phyloP scores from a whole-genome alignment of 2,329 filamentous ascomycete genomes.

The Phaeomoniella chlamydospora region DNA sequence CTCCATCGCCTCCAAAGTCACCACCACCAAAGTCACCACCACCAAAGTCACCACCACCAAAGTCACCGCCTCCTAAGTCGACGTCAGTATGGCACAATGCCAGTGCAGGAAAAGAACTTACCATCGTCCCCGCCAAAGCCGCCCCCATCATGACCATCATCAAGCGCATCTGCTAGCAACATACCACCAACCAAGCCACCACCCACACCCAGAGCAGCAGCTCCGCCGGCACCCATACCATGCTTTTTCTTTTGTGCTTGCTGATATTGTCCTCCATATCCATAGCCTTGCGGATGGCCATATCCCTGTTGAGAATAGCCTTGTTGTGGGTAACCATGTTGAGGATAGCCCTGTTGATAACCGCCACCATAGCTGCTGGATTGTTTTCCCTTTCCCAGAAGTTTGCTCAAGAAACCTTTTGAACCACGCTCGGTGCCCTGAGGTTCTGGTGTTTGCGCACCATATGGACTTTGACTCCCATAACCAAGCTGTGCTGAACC shows the following conservation, averaged over 20 bases:
- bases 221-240: slow-evolving; percentile 56
- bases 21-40: slow-evolving; percentile 10
- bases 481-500: slow-evolving; percentile 2
- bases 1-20: slow-evolving; percentile 15
- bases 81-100: neutral
- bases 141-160: slow-evolving; percentile 39
- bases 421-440: slow-evolving; percentile 14
- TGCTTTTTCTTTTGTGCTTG: slow-evolving; percentile 27
- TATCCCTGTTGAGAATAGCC: slow-evolving; percentile 20
- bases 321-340: slow-evolving; percentile 18
- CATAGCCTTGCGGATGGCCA: slow-evolving; percentile 15
- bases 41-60: slow-evolving; percentile 18
- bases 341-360: slow-evolving; percentile 12
- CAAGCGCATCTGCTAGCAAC: slow-evolving; percentile 52
- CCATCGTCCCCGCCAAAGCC: slow-evolving; percentile 7
- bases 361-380: slow-evolving; percentile 5
- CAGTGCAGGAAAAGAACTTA: slow-evolving; percentile 1
- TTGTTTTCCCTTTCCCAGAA: slow-evolving; percentile 29
- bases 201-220: slow-evolving; percentile 62
- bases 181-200: slow-evolving; percentile 70
- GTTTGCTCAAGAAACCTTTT: slow-evolving; percentile 34
- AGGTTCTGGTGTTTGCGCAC: slow-evolving; percentile 6
- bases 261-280: slow-evolving; percentile 16
- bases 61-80: slow-evolving; percentile 4
- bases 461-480: slow-evolving; percentile 6